A percentile compares a stretch with the other conserved stretches of the same genome.
Evolutionary conservation across 2,329 filamentous ascomycete genomes (phyloP).

Genomic region (Gnomoniopsis sp.): DNA sequence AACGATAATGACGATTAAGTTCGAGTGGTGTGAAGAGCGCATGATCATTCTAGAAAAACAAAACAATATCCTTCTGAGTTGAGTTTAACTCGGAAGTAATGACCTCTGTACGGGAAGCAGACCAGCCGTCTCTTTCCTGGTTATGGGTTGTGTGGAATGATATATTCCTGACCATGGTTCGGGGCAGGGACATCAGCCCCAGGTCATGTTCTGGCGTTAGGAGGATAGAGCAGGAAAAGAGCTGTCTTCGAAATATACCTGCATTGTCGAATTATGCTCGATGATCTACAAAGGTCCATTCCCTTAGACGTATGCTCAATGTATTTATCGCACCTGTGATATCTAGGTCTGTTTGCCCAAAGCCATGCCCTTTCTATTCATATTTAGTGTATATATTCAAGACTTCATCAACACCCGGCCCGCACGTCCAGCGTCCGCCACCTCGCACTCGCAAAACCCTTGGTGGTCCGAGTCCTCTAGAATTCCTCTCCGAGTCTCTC

Average conservation of each 20-base stretch:
- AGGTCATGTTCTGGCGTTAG: conserved; percentile 16
- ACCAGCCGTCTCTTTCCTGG: neutral
- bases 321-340: conserved; percentile 1
- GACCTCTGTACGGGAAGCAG: neutral
- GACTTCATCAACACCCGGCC: neutral
- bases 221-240: conserved; percentile 17
- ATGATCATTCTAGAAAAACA: neutral
- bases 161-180: conserved; percentile 1
- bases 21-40: neutral
- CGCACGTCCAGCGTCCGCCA: neutral
- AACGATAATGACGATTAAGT: conserved; percentile 18
- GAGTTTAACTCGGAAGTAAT: conserved; percentile 1
- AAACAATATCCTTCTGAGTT: neutral
- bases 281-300: neutral
- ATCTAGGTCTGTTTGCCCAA: neutral
- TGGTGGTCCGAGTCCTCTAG: conserved; percentile 21
- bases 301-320: neutral
- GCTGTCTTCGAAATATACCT: conserved; percentile 19
- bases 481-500: conserved; percentile 46
- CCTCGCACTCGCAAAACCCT: neutral
- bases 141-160: neutral
- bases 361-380: neutral
- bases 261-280: conserved; percentile 12
- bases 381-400: neutral
- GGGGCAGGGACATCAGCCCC: neutral